Evolutionary conservation across 495 filamentous ascomycete genomes (phyloP).

Genomic region (Penicillium goetzii): DNA sequence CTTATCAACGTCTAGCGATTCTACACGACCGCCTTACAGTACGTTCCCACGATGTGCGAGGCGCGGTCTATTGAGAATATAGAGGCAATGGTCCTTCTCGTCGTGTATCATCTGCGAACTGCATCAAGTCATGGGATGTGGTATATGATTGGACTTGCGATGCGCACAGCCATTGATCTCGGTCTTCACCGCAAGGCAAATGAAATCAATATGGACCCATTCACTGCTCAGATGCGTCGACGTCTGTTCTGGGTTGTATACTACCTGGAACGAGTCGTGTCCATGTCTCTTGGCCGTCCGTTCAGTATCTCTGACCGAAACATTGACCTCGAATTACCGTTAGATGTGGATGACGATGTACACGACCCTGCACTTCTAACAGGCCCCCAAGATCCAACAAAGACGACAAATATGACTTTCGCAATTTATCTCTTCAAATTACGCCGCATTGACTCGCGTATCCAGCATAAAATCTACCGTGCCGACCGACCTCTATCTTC

Average conservation of each 20-base stretch:
- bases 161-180: slow-evolving; percentile 58
- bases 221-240: slow-evolving; percentile 52
- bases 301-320: slow-evolving; percentile 57
- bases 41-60: slow-evolving; percentile 55
- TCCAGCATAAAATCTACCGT: slow-evolving; percentile 59
- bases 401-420: slow-evolving; percentile 50
- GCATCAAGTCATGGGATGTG: slow-evolving; percentile 57
- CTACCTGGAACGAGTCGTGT: slow-evolving; percentile 54
- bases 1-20: slow-evolving; percentile 39
- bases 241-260: slow-evolving; percentile 60
- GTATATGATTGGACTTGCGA: slow-evolving; percentile 61
- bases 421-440: slow-evolving; percentile 55
- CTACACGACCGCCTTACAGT: slow-evolving; percentile 54
- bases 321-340: slow-evolving; percentile 55
- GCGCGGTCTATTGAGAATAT: slow-evolving; percentile 56
- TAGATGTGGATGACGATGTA: slow-evolving; percentile 52
- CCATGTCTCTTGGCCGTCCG: slow-evolving; percentile 55
- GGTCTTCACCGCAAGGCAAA: slow-evolving; percentile 56
- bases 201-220: slow-evolving; percentile 49
- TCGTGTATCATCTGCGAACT: slow-evolving; percentile 56
- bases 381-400: slow-evolving; percentile 34
- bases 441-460: slow-evolving; percentile 56
- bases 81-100: slow-evolving; percentile 58
- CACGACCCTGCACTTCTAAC: slow-evolving; percentile 47
- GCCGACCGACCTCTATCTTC: slow-evolving; percentile 52